These are phyloP conservation scores for Phlebiopsis gigantea DNA, from an alignment of 768 basidiomycete species.

Conservation along the genomic window DNA sequence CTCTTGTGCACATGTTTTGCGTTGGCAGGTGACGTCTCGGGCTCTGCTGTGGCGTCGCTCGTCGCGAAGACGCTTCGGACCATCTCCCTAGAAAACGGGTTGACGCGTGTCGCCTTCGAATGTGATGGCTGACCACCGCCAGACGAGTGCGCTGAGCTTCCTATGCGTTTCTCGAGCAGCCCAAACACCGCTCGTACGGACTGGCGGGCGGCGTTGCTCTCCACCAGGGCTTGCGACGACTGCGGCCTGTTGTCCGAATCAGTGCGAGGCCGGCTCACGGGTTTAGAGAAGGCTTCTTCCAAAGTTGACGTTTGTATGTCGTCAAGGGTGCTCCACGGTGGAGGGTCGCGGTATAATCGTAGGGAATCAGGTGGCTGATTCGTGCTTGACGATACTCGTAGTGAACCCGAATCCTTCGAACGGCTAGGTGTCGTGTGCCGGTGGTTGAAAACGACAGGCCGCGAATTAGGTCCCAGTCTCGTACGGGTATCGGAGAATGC, in stretches of 20 bases:
- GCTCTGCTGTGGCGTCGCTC: background rate
- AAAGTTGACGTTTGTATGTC: background rate
- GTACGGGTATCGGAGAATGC: too few relatives aligned
- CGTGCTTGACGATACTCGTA: background rate
- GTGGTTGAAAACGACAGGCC: too few relatives aligned
- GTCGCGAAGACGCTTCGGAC: conserved; percentile 1
- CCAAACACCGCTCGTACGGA: conserved; percentile 1
- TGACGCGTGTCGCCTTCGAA: background rate
- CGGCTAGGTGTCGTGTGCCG: too few relatives aligned
- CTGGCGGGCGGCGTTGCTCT: background rate
- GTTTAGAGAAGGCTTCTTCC: background rate
- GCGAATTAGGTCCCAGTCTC: too few relatives aligned
- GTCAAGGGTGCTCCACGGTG: conserved; percentile 17
- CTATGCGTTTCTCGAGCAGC: background rate
- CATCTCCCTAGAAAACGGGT: conserved; percentile 6
- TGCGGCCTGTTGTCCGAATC: background rate
- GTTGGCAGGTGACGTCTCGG: background rate
- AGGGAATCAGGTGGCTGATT: background rate
- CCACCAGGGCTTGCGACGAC: background rate
- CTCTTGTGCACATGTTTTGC: background rate
- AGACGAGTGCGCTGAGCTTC: background rate
- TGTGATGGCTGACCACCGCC: background rate
- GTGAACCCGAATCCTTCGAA: too few relatives aligned
- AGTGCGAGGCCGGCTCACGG: background rate
- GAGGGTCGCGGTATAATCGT: conserved; percentile 18